These are phyloP conservation scores for Mycena citricolor DNA, from an alignment of 1,284 basidiomycete genomes.

Conservation along the genomic window DNA sequence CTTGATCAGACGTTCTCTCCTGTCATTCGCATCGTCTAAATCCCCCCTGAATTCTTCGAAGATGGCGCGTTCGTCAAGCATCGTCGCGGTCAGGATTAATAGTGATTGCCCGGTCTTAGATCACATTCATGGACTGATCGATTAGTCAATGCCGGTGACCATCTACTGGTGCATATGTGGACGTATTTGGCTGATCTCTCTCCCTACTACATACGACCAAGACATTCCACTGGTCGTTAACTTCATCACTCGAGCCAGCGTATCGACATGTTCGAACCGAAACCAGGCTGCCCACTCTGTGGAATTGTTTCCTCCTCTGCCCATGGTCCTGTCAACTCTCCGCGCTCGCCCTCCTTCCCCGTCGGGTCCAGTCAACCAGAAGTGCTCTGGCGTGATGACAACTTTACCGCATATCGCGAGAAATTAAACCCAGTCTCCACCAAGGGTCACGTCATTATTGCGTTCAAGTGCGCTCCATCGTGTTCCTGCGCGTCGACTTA, in stretches of 20 bases:
- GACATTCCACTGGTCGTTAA: no score
- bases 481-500: constrained; percentile 14
- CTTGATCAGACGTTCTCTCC: constrained; percentile 83
- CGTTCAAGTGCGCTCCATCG: constrained; percentile 61
- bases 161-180: no score
- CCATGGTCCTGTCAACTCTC: constrained; percentile 43
- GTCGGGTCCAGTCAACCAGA: constrained; percentile 49
- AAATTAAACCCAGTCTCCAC: constrained; percentile 65
- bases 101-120: not conserved
- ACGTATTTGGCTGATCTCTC: no score
- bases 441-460: constrained; percentile 66
- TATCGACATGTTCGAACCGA: constrained; percentile 49
- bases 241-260: no score
- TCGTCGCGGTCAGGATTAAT: not conserved
- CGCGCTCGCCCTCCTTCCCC: constrained; percentile 44
- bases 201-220: no score
- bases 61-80: constrained; percentile 25
- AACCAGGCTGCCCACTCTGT: constrained; percentile 72
- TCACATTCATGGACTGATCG: no score
- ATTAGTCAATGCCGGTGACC: no score
- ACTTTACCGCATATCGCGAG: constrained; percentile 72
- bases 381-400: constrained; percentile 70
- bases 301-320: constrained; percentile 61
- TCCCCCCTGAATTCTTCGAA: constrained; percentile 68
- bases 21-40: constrained; percentile 74